Evolutionary conservation across 108 stramenopile genomes (phyloP).

Genomic region (Nitzschia putrida): DNA sequence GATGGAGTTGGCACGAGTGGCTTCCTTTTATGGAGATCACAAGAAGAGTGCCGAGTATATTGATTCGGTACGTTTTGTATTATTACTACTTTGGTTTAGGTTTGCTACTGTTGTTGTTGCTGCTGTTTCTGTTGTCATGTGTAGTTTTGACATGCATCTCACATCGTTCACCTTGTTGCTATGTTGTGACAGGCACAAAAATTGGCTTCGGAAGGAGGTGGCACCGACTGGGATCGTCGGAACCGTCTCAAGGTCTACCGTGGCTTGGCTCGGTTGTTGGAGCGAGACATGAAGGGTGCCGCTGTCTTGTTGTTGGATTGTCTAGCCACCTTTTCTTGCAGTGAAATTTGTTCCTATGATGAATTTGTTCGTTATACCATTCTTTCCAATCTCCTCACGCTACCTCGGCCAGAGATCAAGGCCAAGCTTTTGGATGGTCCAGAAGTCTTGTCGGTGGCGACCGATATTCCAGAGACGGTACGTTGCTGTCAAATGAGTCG

Average conservation of each 20-base stretch:
- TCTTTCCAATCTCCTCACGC: slow-evolving; percentile 82
- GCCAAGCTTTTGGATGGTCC: slow-evolving; percentile 96
- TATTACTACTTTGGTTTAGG: no score
- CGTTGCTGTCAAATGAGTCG: slow-evolving; percentile 4
- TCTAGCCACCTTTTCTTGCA: slow-evolving; percentile 96
- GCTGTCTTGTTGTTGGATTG: slow-evolving; percentile 86
- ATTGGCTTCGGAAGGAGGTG: slow-evolving; percentile 71
- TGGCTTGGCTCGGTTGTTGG: slow-evolving; percentile 72
- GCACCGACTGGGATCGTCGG: slow-evolving; percentile 99
- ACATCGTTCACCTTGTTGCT: slow-evolving; percentile 1
- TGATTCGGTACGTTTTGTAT: slow-evolving; percentile 53
- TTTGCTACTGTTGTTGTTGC: background rate
- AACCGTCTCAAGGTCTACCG: slow-evolving; percentile 97
- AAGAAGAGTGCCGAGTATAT: slow-evolving; percentile 63
- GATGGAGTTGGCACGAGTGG: slow-evolving; percentile 88
- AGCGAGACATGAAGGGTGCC: slow-evolving; percentile 85
- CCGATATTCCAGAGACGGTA: slow-evolving; percentile 79
- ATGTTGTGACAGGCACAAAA: slow-evolving; percentile 64
- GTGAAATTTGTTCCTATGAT: slow-evolving; percentile 91
- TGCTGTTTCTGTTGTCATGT: slow-evolving; percentile 1
- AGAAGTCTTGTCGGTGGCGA: slow-evolving; percentile 88
- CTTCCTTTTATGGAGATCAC: slow-evolving; percentile 80
- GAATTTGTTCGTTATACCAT: slow-evolving; percentile 92
- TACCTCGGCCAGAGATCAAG: slow-evolving; percentile 85
- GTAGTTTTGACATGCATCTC: no score